Percentiles rank a stretch among this genome's conserved stretches.
phyloP scores from a whole-genome alignment of 192 early-diverging fungal species.

The Coemansia sp. region DNA sequence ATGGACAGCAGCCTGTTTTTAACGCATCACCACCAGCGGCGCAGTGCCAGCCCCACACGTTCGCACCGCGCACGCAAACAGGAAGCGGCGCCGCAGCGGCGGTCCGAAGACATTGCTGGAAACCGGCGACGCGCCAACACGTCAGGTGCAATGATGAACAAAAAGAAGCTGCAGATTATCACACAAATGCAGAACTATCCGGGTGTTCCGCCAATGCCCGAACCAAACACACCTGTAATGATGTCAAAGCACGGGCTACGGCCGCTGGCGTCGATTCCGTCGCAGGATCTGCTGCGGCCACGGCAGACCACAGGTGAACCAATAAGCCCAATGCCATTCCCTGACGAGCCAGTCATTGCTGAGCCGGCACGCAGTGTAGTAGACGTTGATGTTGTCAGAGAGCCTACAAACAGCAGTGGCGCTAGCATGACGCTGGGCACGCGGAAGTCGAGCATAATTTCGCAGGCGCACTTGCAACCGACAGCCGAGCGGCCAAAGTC shows the following conservation, averaged over 20 bases:
- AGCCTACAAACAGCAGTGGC: background rate
- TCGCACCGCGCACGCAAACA: slow-evolving; percentile 27
- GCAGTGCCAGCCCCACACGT: slow-evolving; percentile 43
- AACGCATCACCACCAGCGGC: slow-evolving; percentile 51
- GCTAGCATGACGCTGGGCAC: slow-evolving; percentile 1
- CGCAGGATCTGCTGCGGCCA: slow-evolving; percentile 43
- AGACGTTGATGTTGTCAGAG: slow-evolving; percentile 2
- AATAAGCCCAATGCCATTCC: slow-evolving; percentile 51
- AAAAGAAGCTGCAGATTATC: slow-evolving; percentile 54
- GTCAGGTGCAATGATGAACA: slow-evolving; percentile 51
- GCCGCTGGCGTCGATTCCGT: slow-evolving; percentile 50
- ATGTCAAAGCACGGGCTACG: slow-evolving; percentile 29
- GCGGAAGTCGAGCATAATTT: background rate
- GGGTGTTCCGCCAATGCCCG: slow-evolving; percentile 31
- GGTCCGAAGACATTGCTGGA: slow-evolving; percentile 39
- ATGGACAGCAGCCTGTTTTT: slow-evolving; percentile 52
- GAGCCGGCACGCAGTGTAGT: slow-evolving; percentile 4
- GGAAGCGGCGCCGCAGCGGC: slow-evolving; percentile 34
- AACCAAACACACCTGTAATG: slow-evolving; percentile 20
- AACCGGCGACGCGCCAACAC: slow-evolving; percentile 52
- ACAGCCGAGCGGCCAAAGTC: slow-evolving; percentile 42
- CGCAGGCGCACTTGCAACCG: slow-evolving; percentile 12
- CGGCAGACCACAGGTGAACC: slow-evolving; percentile 14
- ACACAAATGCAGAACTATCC: slow-evolving; percentile 46
- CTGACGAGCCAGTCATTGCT: slow-evolving; percentile 33